Evolutionary conservation across 2,329 filamentous ascomycete species (phyloP).

Genomic region (Hypomyces rosellus): DNA sequence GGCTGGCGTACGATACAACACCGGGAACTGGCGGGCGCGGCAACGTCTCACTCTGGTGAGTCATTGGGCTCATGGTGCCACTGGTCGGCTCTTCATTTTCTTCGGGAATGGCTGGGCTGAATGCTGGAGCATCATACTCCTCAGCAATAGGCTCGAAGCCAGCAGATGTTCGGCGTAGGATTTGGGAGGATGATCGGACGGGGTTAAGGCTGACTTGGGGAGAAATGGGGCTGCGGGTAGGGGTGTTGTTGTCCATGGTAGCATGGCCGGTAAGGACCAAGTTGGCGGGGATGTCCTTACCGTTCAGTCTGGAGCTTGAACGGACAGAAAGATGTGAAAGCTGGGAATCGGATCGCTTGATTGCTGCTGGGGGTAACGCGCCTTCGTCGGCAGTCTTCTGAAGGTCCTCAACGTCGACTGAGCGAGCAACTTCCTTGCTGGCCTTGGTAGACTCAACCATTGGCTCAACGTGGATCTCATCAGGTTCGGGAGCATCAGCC

Average conservation of each 20-base stretch:
- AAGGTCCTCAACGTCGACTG: conserved; percentile 58
- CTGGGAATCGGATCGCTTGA: conserved; percentile 25
- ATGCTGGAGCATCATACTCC: conserved; percentile 24
- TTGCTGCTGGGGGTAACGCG: conserved; percentile 27
- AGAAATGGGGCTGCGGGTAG: conserved; percentile 17
- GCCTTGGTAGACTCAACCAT: conserved; percentile 11
- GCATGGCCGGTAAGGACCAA: background rate
- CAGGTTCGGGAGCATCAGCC: conserved; percentile 65
- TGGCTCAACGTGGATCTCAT: conserved; percentile 50
- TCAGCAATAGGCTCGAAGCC: conserved; percentile 39
- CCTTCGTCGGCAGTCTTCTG: conserved; percentile 55
- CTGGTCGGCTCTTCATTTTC: conserved; percentile 3
- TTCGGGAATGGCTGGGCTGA: conserved; percentile 17
- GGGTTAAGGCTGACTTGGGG: conserved; percentile 16
- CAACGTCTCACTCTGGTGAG: conserved; percentile 14
- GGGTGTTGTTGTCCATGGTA: background rate
- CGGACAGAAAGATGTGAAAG: conserved; percentile 17
- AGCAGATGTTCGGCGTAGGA: conserved; percentile 22
- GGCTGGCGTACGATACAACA: conserved; percentile 44
- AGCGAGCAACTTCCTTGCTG: conserved; percentile 47
- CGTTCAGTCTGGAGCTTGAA: conserved; percentile 8
- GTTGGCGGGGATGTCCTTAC: conserved; percentile 1
- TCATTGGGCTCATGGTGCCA: conserved; percentile 17
- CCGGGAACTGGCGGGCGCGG: conserved; percentile 34
- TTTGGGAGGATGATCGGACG: conserved; percentile 16